Conservation (phyloP, 2,329 filamentous ascomycete genomes). For the Neonectria coccinea region DNA sequence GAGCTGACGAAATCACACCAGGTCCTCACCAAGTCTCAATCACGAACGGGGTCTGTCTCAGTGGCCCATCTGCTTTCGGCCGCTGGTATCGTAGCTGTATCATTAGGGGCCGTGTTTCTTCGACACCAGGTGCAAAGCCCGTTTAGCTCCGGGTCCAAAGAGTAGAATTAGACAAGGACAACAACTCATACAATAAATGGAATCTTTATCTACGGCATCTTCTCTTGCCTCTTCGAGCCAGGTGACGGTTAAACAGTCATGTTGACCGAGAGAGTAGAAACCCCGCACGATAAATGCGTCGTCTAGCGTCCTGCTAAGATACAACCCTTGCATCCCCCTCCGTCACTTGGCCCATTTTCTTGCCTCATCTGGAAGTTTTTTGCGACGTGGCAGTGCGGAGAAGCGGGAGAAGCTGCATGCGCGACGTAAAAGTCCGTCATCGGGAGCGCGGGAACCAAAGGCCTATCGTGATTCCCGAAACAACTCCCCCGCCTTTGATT, state of each 20-base stretch:
- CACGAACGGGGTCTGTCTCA: slow-evolving; percentile 5
- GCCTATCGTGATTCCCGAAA: slow-evolving; percentile 26
- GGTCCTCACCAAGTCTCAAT: neutral
- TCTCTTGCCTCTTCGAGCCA: neutral
- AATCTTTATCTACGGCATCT: neutral
- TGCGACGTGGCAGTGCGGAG: neutral
- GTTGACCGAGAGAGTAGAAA: neutral
- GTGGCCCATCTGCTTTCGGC: slow-evolving; percentile 10
- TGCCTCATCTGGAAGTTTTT: slow-evolving; percentile 17
- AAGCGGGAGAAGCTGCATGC: neutral
- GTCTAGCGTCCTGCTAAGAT: neutral
- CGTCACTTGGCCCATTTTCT: slow-evolving; percentile 15
- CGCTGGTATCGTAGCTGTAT: slow-evolving; percentile 9
- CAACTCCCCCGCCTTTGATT: slow-evolving; percentile 6
- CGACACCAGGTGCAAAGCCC: slow-evolving; percentile 18
- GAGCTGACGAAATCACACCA: neutral
- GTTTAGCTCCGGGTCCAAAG: neutral
- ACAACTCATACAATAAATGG: neutral
- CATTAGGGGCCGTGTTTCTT: slow-evolving; percentile 21
- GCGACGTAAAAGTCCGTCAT: neutral
- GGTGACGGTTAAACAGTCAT: neutral
- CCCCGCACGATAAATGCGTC: slow-evolving; percentile 5
- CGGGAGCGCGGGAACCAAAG: slow-evolving; percentile 2
- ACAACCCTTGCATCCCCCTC: neutral
- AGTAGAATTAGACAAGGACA: neutral